A percentile compares a stretch with the other conserved stretches of the same genome.
These are phyloP conservation scores for Globisporangium solare DNA, from an alignment of 352 stramenopile genomes.

Conservation along the genomic window DNA sequence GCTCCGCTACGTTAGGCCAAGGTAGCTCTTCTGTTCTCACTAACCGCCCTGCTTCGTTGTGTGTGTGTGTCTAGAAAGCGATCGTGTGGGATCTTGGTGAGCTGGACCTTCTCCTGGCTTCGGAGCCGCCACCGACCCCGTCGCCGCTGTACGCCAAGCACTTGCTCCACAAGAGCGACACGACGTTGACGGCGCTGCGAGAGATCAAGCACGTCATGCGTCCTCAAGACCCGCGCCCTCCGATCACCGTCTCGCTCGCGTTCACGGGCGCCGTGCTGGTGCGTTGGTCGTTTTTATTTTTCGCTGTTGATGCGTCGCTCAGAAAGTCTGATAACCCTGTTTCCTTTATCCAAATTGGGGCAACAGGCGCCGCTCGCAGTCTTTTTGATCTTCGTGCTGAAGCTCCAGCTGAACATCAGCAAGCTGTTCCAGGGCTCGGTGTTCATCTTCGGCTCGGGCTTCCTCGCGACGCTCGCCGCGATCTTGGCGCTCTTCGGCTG, in stretches of 20 bases:
- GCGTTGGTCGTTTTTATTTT: conserved; percentile 8
- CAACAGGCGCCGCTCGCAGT: conserved; percentile 37
- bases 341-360: neutral
- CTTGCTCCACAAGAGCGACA: conserved; percentile 85
- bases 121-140: conserved; percentile 44
- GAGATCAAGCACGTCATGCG: conserved; percentile 89
- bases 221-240: conserved; percentile 59
- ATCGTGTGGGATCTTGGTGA: conserved; percentile 68
- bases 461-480: conserved; percentile 63
- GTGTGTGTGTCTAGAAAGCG: conserved; percentile 22
- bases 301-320: neutral
- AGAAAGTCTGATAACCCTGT: too few relatives aligned
- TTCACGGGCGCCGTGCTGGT: conserved; percentile 65
- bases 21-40: too few relatives aligned
- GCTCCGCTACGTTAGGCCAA: too few relatives aligned
- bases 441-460: conserved; percentile 65
- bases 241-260: conserved; percentile 56
- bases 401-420: conserved; percentile 55
- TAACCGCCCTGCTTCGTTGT: neutral
- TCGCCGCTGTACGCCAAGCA: conserved; percentile 86
- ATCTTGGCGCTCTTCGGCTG: conserved; percentile 78
- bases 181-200: conserved; percentile 75
- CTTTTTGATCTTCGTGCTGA: conserved; percentile 63
- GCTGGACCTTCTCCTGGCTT: conserved; percentile 64
- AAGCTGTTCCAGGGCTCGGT: conserved; percentile 63